These are phyloP conservation scores for Crithidia brevicula DNA, from an alignment of 208 protist species.

Conservation along the genomic window DNA sequence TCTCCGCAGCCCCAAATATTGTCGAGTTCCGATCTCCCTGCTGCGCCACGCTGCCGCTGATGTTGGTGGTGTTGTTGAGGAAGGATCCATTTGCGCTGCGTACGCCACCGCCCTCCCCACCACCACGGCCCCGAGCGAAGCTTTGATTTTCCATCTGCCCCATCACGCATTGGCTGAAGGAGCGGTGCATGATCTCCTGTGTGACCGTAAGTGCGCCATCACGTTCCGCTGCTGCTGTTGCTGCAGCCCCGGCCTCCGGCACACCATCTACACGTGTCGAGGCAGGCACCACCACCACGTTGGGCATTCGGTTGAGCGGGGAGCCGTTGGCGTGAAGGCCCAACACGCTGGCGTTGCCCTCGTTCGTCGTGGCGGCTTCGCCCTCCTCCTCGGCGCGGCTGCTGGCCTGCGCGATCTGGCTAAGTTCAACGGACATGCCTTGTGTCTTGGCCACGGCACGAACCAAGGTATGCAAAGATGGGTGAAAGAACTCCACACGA, in stretches of 20 bases:
- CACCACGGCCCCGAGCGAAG: conserved; percentile 22
- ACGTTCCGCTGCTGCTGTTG: neutral
- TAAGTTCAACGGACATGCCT: conserved; percentile 25
- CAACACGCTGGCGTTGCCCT: neutral
- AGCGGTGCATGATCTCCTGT: neutral
- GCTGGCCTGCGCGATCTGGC: conserved; percentile 10
- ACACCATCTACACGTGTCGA: neutral
- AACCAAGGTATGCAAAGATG: conserved; percentile 46
- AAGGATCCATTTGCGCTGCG: conserved; percentile 18
- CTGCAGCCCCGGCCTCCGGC: neutral
- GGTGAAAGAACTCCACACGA: conserved; percentile 65
- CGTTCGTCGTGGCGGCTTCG: neutral
- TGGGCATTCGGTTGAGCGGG: neutral
- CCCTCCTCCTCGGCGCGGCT: neutral
- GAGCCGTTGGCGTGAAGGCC: conserved; percentile 6
- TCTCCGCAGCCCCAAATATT: neutral
- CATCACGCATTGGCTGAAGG: conserved; percentile 40
- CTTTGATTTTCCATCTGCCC: conserved; percentile 39
- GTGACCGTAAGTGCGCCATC: neutral
- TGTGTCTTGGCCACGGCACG: conserved; percentile 51
- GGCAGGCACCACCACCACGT: neutral
- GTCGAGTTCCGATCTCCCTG: neutral
- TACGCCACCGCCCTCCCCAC: neutral
- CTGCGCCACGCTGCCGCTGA: neutral
- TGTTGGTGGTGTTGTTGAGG: neutral